phyloP scores from a whole-genome alignment of 139 green algal species.

The Tetradesmus lagerheimii region DNA sequence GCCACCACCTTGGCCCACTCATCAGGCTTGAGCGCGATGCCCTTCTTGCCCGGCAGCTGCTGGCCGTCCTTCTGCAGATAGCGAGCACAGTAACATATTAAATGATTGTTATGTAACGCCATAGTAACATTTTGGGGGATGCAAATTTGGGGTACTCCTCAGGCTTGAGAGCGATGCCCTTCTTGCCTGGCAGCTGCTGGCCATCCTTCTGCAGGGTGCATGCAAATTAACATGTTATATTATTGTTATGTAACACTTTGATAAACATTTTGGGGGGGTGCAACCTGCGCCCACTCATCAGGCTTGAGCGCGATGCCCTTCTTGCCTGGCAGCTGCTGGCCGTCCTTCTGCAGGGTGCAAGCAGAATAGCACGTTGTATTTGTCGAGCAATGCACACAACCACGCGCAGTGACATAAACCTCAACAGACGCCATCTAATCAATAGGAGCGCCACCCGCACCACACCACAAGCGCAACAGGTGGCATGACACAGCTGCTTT shows the following conservation, averaged over 20 bases:
- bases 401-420: too few relatives aligned
- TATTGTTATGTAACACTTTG: too few relatives aligned
- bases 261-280: too few relatives aligned
- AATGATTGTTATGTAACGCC: neutral
- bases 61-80: slow-evolving; percentile 60
- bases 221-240: too few relatives aligned
- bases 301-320: slow-evolving; percentile 70
- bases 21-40: slow-evolving; percentile 61
- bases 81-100: neutral
- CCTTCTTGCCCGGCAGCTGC: slow-evolving; percentile 62
- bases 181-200: slow-evolving; percentile 56
- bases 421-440: too few relatives aligned
- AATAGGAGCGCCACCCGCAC: too few relatives aligned
- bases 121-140: too few relatives aligned
- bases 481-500: too few relatives aligned
- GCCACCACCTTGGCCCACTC: slow-evolving; percentile 54
- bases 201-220: slow-evolving; percentile 70
- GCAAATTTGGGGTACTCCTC: slow-evolving; percentile 61
- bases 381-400: too few relatives aligned
- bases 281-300: slow-evolving; percentile 61
- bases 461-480: too few relatives aligned
- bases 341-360: slow-evolving; percentile 70
- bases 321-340: slow-evolving; percentile 52
- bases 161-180: slow-evolving; percentile 66
- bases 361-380: too few relatives aligned